phyloP scores from a whole-genome alignment of 768 basidiomycete genomes.

The Boletus subcaerulescens region DNA sequence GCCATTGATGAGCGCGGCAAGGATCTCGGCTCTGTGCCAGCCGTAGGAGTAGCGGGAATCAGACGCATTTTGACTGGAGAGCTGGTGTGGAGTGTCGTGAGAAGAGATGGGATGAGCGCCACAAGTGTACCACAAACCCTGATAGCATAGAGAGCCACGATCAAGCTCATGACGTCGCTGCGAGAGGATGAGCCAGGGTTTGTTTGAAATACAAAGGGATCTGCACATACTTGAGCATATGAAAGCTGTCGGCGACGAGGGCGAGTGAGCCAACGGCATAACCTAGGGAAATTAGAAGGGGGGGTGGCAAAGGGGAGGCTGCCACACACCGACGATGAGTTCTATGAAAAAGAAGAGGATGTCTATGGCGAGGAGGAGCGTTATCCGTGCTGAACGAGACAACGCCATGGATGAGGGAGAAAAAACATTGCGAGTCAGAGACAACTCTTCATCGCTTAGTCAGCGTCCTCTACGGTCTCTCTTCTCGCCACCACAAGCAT shows the following conservation, averaged over 20 bases:
- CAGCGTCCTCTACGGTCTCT: constrained; percentile 4
- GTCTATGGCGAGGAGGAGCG: constrained; percentile 80
- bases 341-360: constrained; percentile 84
- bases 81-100: constrained; percentile 38
- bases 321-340: constrained; percentile 63
- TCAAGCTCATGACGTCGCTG: constrained; percentile 94
- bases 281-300: constrained; percentile 43
- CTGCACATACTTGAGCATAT: constrained; percentile 89
- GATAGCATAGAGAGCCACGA: constrained; percentile 95
- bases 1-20: constrained; percentile 93
- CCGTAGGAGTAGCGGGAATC: constrained; percentile 91
- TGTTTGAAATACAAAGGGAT: neutral
- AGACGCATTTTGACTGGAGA: constrained; percentile 55
- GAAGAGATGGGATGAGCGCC: constrained; percentile 5
- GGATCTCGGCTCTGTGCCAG: constrained; percentile 98
- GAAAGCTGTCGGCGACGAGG: constrained; percentile 94
- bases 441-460: constrained; percentile 12
- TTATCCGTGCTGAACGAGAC: constrained; percentile 74
- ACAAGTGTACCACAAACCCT: constrained; percentile 42
- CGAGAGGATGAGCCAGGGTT: constrained; percentile 9
- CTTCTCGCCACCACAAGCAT: neutral
- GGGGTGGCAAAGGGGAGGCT: constrained; percentile 8
- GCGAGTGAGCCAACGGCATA: constrained; percentile 96
- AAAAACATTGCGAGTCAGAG: no score
- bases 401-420: constrained; percentile 25